Conservation (phyloP, 768 basidiomycete genomes). For the Xanthoconium purpureum region DNA sequence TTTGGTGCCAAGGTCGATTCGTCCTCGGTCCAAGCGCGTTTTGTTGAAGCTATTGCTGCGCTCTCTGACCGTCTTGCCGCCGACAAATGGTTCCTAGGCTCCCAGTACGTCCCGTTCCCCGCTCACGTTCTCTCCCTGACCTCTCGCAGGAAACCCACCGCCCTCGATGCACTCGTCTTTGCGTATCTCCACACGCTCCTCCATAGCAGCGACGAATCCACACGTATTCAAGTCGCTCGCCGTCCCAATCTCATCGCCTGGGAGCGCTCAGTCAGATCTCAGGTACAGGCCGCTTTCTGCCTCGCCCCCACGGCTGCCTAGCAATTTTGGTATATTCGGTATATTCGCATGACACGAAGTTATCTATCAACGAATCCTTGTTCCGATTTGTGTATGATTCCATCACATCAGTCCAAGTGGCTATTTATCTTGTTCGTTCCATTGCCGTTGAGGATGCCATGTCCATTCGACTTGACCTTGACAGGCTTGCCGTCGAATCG, state of each 20-base stretch:
- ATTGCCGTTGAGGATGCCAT: slow-evolving; percentile 14
- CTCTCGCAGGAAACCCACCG: slow-evolving; percentile 61
- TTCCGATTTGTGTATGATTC: neutral
- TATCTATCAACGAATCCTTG: neutral
- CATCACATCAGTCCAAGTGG: slow-evolving; percentile 9
- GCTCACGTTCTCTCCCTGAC: slow-evolving; percentile 2
- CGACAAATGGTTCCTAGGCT: slow-evolving; percentile 80
- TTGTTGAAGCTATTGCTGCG: slow-evolving; percentile 67
- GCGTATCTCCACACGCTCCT: slow-evolving; percentile 75
- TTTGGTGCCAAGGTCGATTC: slow-evolving; percentile 57
- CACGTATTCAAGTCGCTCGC: slow-evolving; percentile 64
- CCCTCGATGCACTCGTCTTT: slow-evolving; percentile 78
- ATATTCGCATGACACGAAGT: slow-evolving; percentile 9
- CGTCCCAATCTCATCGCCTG: slow-evolving; percentile 77
- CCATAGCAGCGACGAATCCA: slow-evolving; percentile 36
- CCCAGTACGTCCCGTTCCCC: slow-evolving; percentile 46
- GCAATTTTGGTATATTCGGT: slow-evolving; percentile 14
- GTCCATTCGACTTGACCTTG: slow-evolving; percentile 11
- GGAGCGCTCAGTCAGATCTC: slow-evolving; percentile 65
- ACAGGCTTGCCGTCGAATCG: slow-evolving; percentile 43
- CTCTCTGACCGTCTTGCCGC: slow-evolving; percentile 73
- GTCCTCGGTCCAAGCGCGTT: slow-evolving; percentile 51
- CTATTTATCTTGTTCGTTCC: slow-evolving; percentile 13
- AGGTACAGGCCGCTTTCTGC: slow-evolving; percentile 54
- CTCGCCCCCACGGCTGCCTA: slow-evolving; percentile 5